Evolutionary conservation across 768 basidiomycete species (phyloP).

Genomic region (Mycena kentingensis): DNA sequence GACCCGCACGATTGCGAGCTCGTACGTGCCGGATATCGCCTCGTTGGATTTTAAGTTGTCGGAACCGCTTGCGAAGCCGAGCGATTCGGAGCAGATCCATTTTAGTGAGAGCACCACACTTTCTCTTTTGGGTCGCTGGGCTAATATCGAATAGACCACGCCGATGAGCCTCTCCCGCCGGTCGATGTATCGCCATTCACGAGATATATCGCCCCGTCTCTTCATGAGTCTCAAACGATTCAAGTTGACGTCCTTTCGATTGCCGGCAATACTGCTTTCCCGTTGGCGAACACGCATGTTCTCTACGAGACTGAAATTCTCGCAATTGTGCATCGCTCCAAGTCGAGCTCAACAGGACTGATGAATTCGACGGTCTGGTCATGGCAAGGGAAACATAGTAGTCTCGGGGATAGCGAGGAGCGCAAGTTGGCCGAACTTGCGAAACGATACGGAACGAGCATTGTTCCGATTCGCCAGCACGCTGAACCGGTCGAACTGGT

Average conservation of each 20-base stretch:
- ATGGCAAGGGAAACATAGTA: conserved; percentile 66
- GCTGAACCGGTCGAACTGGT: conserved; percentile 68
- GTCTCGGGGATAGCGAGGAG: conserved; percentile 59
- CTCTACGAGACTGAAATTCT: conserved; percentile 79
- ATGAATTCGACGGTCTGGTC: conserved; percentile 74
- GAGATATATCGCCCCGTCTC: conserved; percentile 26
- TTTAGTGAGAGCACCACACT: conserved; percentile 26
- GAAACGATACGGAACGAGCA: conserved; percentile 66
- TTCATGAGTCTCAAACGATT: conserved; percentile 51
- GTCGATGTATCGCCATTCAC: conserved; percentile 54
- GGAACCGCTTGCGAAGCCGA: background rate
- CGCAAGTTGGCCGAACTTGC: conserved; percentile 71
- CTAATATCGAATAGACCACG: too few relatives aligned
- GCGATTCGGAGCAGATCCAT: conserved; percentile 17
- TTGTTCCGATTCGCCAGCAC: conserved; percentile 58
- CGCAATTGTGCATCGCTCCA: conserved; percentile 68
- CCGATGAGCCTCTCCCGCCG: conserved; percentile 46
- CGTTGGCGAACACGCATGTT: conserved; percentile 49
- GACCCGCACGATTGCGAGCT: conserved; percentile 33
- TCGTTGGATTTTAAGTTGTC: conserved; percentile 11
- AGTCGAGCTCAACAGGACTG: conserved; percentile 64
- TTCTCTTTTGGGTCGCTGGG: background rate
- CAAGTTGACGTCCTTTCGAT: conserved; percentile 76
- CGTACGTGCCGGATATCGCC: conserved; percentile 5
- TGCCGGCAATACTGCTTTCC: conserved; percentile 48